phyloP scores from a whole-genome alignment of 768 basidiomycete species.

The Tubosaeta sp. region DNA sequence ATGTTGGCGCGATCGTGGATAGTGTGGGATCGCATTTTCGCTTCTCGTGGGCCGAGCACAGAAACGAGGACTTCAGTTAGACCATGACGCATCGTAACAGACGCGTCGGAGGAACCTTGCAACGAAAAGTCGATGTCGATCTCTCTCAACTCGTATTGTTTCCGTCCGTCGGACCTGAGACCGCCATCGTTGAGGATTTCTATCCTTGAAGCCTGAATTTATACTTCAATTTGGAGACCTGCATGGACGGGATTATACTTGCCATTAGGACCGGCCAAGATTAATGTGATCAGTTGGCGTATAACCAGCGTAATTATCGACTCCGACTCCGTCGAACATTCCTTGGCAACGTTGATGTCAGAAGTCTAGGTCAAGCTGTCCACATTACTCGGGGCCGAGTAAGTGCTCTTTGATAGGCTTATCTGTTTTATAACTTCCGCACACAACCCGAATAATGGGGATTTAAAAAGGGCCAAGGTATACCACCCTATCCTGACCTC shows the following conservation, averaged over 20 bases:
- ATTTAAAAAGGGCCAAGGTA: neutral
- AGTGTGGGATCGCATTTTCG: slow-evolving; percentile 72
- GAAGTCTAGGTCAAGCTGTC: neutral
- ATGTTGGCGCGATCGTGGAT: slow-evolving; percentile 85
- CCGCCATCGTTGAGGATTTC: slow-evolving; percentile 84
- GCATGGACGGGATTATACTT: neutral
- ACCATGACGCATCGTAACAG: slow-evolving; percentile 80
- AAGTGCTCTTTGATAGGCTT: neutral
- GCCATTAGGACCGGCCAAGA: neutral
- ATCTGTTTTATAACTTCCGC: neutral
- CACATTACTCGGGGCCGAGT: neutral
- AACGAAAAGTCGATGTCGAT: slow-evolving; percentile 74
- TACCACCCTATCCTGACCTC: neutral
- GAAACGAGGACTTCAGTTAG: slow-evolving; percentile 84
- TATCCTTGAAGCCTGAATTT: slow-evolving; percentile 44
- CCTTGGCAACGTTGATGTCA: neutral
- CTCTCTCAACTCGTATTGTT: slow-evolving; percentile 88
- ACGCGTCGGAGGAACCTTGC: slow-evolving; percentile 79
- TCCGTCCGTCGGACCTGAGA: slow-evolving; percentile 87
- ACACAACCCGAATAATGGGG: neutral
- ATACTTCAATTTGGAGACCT: neutral
- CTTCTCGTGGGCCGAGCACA: slow-evolving; percentile 91
- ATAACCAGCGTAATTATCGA: no score
- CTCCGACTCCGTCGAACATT: no score
- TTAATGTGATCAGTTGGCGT: no score